Base-by-base conservation (phyloP, 2,329 filamentous ascomycete species). In the Juglanconis juglandina region DNA sequence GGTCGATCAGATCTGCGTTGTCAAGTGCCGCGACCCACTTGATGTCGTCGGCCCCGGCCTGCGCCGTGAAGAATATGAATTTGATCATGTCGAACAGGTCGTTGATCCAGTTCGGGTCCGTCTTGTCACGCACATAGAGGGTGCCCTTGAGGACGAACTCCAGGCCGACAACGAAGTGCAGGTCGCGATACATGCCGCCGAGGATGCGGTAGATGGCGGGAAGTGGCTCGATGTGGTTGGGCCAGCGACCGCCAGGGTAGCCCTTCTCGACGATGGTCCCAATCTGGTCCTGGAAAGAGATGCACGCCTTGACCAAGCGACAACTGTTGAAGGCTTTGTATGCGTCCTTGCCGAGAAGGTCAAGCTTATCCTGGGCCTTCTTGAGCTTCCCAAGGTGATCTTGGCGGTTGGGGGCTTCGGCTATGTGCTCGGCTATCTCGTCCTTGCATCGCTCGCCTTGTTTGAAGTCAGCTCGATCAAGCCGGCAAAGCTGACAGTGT, bases 141-240 rank as follows among this genome's bases (percentile, higher is more conserved):
- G 65, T 67, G 48, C 68, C 70, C 13, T 61, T 65, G 39, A 73
- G 62, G n/a, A 59, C 63, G 54, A 66, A 67, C 49, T 66, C 65
- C n/a, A 71, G 57, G 1, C 68, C 70, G 1, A 66, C 39, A 3
- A 59, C 50, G 30, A 67, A 66, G 8, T 60, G 58, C 39, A 68
- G 62, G 2, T 63, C 58, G 24, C 64, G 50, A 56, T 68, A 68
- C 33, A 72, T 64, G 17, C 53, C 34, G 24, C 66, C 68, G 3
- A 73, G 61, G 30, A 46, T 59, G 37, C 62, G 62, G 13, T 65
- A 68, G 8, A 66, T 62, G 4, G 56, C 52, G 1, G 71, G 69
- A 47, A 73, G 53, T 8, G 71, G 71, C 44, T 71, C 70, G 37
- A 71, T 58, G 48, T 66, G 61, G 32, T 66, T 64, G 1, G 69